Base-by-base conservation (phyloP, 768 basidiomycete species). In the Boletus vinaceobasis region DNA sequence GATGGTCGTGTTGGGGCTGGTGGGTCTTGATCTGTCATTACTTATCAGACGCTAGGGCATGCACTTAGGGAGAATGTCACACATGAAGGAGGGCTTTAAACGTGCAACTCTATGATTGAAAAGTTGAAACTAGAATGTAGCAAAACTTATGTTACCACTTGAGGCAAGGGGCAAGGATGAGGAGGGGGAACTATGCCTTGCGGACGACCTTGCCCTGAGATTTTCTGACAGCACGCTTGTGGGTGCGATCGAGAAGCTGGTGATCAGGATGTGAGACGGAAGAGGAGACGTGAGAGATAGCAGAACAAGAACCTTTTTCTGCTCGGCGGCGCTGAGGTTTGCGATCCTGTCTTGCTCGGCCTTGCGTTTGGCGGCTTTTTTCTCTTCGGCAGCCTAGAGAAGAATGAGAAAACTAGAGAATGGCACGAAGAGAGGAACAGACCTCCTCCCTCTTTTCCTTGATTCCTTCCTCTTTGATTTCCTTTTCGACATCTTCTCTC, bases 401-500 rank as follows among this genome's bases (percentile, higher is more conserved):
- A 23, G 29, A 49, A 15, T 55, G 29, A 50, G 46, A 32, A 48
- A 19, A 2, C 19, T 11, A 5, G 4, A 3, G 4, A 0, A 39
- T 2, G n/a, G 23, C 13, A 13, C 6, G 15, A 33, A 39, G 23
- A 31, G 48, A 46, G 21, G 19, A 32, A 67, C 74, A 11, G 29
- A 82, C 86, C 75, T 89, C 87, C 68, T 90, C 87, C 64, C 78
- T 82, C 72, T 84, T 81, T 61, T 88, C 88, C 67, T 71, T 83
- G 64, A 75, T 77, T 6, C 79, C 73, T 48, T 92, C 89, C 53
- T 84, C 82, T 67, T 78, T 84, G 55, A 97, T 76, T 19, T 78
- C 74, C 62, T 81, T 84, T 49, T 85, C 84, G 31, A 91, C 72
- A 17, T 87, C 86, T 48, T 93, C 86, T 47, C 93, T 79, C 23